phyloP scores from a whole-genome alignment of 352 stramenopile species.

The Phytophthora hybrid region DNA sequence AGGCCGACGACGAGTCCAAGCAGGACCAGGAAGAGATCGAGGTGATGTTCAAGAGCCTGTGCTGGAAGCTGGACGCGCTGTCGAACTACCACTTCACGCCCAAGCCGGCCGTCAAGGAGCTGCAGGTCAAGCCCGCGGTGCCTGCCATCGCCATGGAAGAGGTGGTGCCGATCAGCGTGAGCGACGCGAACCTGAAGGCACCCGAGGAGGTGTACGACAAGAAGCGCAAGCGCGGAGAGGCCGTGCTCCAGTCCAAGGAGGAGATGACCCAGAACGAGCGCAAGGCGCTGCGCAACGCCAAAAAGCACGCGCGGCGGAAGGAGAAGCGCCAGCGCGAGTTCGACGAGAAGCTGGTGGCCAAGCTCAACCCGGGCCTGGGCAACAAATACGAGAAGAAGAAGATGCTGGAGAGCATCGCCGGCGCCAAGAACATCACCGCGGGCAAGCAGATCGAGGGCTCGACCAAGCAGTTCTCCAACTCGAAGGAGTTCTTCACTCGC shows the following conservation, averaged over 20 bases:
- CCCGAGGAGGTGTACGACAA: constrained; percentile 89
- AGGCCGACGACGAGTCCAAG: constrained; percentile 91
- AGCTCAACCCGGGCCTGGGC: constrained; percentile 94
- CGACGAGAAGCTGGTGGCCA: constrained; percentile 93
- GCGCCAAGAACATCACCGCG: constrained; percentile 85
- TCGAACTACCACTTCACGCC: constrained; percentile 97
- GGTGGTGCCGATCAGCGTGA: constrained; percentile 85
- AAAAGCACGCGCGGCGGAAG: constrained; percentile 94
- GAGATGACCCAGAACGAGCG: constrained; percentile 91
- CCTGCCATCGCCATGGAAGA: constrained; percentile 89
- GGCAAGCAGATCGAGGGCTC: constrained; percentile 86
- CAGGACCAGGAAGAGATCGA: constrained; percentile 96
- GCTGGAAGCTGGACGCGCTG: constrained; percentile 95
- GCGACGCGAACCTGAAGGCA: constrained; percentile 84
- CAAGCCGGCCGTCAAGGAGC: constrained; percentile 92
- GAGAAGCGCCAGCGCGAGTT: constrained; percentile 89
- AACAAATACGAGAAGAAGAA: constrained; percentile 97
- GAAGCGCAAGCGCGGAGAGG: constrained; percentile 88
- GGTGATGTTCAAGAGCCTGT: constrained; percentile 94
- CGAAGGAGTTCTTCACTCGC: constrained; percentile 87
- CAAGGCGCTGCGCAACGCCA: constrained; percentile 86
- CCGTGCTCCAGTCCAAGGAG: constrained; percentile 81
- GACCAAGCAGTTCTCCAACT: constrained; percentile 88
- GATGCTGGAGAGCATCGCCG: constrained; percentile 82
- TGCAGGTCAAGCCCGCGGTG: constrained; percentile 85